These are phyloP conservation scores for Apocynum venetum DNA, from an alignment of 257 asterid genomes.

Conservation along the genomic window DNA sequence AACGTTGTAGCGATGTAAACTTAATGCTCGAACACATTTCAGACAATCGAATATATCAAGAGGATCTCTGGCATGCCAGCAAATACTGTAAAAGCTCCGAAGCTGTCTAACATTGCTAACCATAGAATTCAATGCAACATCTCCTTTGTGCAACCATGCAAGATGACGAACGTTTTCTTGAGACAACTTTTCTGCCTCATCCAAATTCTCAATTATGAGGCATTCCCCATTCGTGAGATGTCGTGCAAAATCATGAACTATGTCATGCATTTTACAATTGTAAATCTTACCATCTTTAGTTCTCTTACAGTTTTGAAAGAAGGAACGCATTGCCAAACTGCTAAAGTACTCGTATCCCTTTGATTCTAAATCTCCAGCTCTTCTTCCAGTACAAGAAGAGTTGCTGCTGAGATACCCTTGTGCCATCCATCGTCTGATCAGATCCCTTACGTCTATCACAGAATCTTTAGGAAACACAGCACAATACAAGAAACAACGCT, in stretches of 20 bases:
- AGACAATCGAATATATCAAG: neutral
- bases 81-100: neutral
- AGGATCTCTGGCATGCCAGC: neutral
- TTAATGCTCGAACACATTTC: constrained; percentile 4
- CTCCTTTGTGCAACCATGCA: no score
- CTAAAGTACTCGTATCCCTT: constrained; percentile 14
- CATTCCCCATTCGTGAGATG: constrained; percentile 4
- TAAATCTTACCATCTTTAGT: neutral
- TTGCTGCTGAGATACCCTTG: neutral
- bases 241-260: constrained; percentile 18
- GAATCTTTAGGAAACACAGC: constrained; percentile 21
- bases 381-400: no score
- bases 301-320: constrained; percentile 16
- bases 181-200: neutral
- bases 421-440: constrained; percentile 24
- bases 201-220: neutral
- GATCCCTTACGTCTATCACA: constrained; percentile 5
- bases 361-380: constrained; percentile 4
- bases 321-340: constrained; percentile 10
- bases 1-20: constrained; percentile 1
- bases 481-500: constrained; percentile 18
- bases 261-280: constrained; percentile 11
- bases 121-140: neutral
- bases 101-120: neutral
- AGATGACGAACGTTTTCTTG: constrained; percentile 3